Evolutionary conservation across 768 basidiomycete genomes (phyloP), one percentile per base, ranked within the genome.

Genomic region (Lactarius evosmus): DNA sequence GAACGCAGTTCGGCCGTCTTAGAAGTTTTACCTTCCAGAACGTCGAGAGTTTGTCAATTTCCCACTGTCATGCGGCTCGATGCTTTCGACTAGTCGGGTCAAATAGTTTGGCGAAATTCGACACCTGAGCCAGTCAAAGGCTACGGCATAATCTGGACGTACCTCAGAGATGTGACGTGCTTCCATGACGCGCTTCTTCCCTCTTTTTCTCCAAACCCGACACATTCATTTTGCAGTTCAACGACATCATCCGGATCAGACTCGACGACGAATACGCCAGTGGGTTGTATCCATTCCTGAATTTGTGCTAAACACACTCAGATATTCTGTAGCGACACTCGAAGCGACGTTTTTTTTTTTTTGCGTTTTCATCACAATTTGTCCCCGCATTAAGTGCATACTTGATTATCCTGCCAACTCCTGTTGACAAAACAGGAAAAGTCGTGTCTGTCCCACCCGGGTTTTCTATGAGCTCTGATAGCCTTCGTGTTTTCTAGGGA

Each of bases 321-420:
- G 30, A 44, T 19, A 16, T 62, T 8, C 4, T 38, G 25, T 60
- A 91, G 88, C 90, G 32, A 81, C 74, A 1, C 78, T 92, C 16
- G 75, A 85, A 65, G 89, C 87, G 14, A 93, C 89, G 4, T 91
- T 86, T 74, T 89, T 84, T n/a, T n/a, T n/a, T n/a, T n/a, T 89
- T 84, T 69, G 79, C 82, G 12, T 84, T 89, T 1, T 85, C 86
- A 2, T 67, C 70, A 3, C 62, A 68, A n/a, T 73, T 85, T 69
- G 85, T 86, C 29, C 80, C 86, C 0, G 85, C 85, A 8, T 77
- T 79, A 2, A 1, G 36, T 14, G 36, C 36, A 14, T 11, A 36
- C 36, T 12, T 36, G 29, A 87, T 92, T 52, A 79, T 93, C 32
- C 88, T 89, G 0, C 78, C 92, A 14, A 85, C 86, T 0, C 88